Conservation (phyloP, 1,284 basidiomycete species). For the Cutaneotrichosporon sp. region DNA sequence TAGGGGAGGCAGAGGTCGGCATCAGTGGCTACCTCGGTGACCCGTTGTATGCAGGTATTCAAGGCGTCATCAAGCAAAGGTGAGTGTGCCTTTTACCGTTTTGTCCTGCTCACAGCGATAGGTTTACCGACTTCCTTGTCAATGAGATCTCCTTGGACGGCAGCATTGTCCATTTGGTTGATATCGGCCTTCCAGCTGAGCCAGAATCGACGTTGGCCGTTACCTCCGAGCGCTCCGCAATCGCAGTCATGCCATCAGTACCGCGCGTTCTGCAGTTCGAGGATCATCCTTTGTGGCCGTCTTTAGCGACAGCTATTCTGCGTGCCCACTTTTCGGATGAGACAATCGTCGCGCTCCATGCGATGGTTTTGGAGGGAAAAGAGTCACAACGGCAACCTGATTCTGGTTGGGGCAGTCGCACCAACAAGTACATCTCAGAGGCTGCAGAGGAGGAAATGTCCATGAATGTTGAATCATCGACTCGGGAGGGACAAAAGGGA, state of each 20-base stretch:
- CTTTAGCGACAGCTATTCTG: conserved; percentile 57
- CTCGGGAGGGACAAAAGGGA: conserved; percentile 24
- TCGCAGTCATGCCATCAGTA: too few relatives aligned
- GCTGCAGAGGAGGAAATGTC: conserved; percentile 31
- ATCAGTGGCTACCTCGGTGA: conserved; percentile 80
- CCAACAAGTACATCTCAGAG: conserved; percentile 40
- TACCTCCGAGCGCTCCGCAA: too few relatives aligned
- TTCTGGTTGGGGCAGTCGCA: conserved; percentile 50
- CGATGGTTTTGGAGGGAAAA: conserved; percentile 70
- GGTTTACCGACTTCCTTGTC: conserved; percentile 92
- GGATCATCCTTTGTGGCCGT: conserved; percentile 58
- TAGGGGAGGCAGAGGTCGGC: conserved; percentile 78
- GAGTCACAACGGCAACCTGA: conserved; percentile 57
- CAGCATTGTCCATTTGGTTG: conserved; percentile 70
- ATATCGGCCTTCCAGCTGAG: conserved; percentile 59
- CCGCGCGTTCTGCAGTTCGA: conserved; percentile 29
- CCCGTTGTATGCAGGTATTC: conserved; percentile 61
- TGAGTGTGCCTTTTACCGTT: conserved; percentile 40
- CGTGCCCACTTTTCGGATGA: conserved; percentile 60
- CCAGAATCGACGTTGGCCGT: conserved; percentile 25
- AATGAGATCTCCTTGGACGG: conserved; percentile 77
- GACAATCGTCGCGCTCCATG: conserved; percentile 61
- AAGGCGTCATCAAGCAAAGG: conserved; percentile 94
- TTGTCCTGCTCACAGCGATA: conserved; percentile 46
- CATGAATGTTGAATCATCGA: conserved; percentile 20